Base-by-base conservation (phyloP, 805 yeast genomes). In the Candida rishiriensis region DNA sequence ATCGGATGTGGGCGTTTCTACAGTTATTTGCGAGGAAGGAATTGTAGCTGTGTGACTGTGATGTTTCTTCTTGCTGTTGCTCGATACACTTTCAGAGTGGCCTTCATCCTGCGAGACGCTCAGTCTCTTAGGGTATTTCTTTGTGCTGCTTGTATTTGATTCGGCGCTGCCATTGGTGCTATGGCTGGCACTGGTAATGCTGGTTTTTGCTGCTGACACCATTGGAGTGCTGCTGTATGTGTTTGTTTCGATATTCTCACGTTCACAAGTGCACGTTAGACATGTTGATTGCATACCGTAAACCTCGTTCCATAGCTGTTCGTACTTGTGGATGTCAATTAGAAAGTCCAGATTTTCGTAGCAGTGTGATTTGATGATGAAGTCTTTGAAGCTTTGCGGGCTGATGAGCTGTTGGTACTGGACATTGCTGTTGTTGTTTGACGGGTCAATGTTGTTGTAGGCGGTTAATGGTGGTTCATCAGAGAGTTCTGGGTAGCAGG, bases 271-370 rank as follows among this genome's bases (percentile, higher is more conserved):
- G 40, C 53, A 52, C 5, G 43, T 31, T 10, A 49, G 34, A 34
- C 49, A 49, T 32, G 35, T 34, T 0, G 49, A 44, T 29, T 32
- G 36, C 4, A 31, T 30, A 21, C 28, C 29, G 21, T 39, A 46
- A 26, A 31, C 11, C 10, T 37, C 32, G 34, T 54, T 52, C 57
- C 57, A 57, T 17, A 50, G 13, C 4, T 14, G 14, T 40, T 55
- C 56, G 32, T 57, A 55, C 11, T 34, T 38, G 39, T 54, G 48
- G 17, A 55, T 41, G 26, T 48, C 55, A 3, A 50, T 40, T 28
- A 57, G 45, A 33, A 57, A 57, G 8, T 44, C 45, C 18, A 57
- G 37, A 35, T 55, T 57, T 39, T 57, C 61, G 12, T 30, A 29
- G 41, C 61, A 57, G 41, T 54, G 56, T 8, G 51, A 38, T 3